Evolutionary conservation across 2,329 filamentous ascomycete genomes (phyloP), one percentile per base, ranked within the genome.

Genomic region (Purpureocillium takamizusanense): DNA sequence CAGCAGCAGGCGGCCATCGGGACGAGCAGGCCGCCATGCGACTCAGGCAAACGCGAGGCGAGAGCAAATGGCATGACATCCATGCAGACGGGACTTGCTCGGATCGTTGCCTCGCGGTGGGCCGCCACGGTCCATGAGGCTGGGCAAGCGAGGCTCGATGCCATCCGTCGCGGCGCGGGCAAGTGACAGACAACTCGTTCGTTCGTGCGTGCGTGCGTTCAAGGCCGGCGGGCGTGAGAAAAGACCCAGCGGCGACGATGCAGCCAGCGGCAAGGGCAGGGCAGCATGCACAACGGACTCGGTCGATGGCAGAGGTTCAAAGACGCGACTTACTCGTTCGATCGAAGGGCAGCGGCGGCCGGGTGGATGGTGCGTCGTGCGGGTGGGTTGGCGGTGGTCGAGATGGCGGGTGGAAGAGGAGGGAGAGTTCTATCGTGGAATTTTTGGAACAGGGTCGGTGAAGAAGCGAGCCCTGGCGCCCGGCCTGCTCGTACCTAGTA

Each of bases 271-370:
- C 21, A 5, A 25, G 21, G 21, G 6, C 21, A n/a, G n/a, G n/a
- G n/a, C 21, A 5, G 5, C 21, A 25, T 10, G 21, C 6, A 25
- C 6, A 25, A 10, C 5, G 6, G 21, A 6, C 21, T 25, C 21
- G 21, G n/a, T n/a, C n/a, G 21, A 25, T 5, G 21, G 31, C 32
- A 33, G 37, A 28, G 23, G 21, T 29, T 14, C 35, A 25, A 21
- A 9, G 15, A 23, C 14, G 27, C 18, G 35, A 46, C 43, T 46
- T 46, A 46, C 43, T 46, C 43, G 32, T 42, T 42, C 36, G 37
- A 42, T 35, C 21, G 21, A 25, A 25, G 21, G 21, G 21, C 21
- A 25, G 21, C 21, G 10, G 21, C 21, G 21, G 21, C 21, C 21
- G 21, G 39, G 42, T 40, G 39, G 37, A 39, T 35, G 37, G 32